Base-by-base conservation (phyloP, 345 rosid genomes). In the Salix udensis region DNA sequence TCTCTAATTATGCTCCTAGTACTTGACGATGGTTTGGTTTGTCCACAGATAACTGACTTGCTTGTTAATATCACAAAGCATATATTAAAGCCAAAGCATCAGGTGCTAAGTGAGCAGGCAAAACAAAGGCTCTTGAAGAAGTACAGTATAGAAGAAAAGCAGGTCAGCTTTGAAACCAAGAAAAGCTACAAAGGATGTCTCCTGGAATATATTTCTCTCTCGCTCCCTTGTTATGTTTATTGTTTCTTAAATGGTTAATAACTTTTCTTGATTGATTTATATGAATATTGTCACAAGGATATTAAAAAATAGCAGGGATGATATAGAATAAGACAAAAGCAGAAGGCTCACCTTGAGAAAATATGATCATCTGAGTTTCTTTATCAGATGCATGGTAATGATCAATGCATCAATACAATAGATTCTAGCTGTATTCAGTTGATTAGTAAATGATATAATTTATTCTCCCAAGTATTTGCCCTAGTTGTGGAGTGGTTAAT, bases 1-100 rank as follows among this genome's bases (percentile, higher is more conserved):
- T 74, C 26, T 58, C 61, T 1, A 13, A 34, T 65, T 24, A 28
- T 21, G 4, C 10, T 40, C 68, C 58, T 24, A 40, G 53, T 50
- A 30, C 40, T 36, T 65, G 6, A 12, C 42, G 2, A 0, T 67
- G 34, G 42, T 40, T 73, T 55, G 36, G 31, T 72, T 67, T 73
- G 26, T 67, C n/a, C 7, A 16, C 60, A 68, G 80, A 78, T 74
- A 15, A 69, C 85, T 18, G 77, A 75, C 67, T 50, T 79, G 82
- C 78, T 96, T 61, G 90, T 91, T 72, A 93, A 96, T 82, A 84
- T 93, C 81, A 93, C 98, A 8, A 86, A 92, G 85, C 99, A 96
- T 76, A 88, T 82, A 62, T 76, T 93, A 71, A 91, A 88, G 84
- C 99, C 97, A 65, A 80, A 75, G 77, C 97, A 91, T 82, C 86